Evolutionary conservation across 371 early-diverging fungal species (phyloP).

Genomic region (Conidiobolus incongruus): DNA sequence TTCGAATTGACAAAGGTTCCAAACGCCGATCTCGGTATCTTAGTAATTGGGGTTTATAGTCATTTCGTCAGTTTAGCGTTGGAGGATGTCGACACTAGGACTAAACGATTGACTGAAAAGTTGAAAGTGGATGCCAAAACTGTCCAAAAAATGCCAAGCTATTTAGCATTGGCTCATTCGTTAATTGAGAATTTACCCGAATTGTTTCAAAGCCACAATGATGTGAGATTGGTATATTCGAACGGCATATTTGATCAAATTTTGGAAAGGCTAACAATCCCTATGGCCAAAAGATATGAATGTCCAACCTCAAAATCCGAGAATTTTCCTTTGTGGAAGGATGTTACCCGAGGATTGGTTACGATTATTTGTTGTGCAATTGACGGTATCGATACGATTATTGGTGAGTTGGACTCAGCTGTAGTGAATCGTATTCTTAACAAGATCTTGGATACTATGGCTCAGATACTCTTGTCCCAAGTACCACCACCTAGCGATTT

Average conservation of each 20-base stretch:
- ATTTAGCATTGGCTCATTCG: neutral
- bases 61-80: neutral
- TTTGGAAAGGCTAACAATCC: too few species aligned
- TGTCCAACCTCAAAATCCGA: too few species aligned
- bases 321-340: neutral
- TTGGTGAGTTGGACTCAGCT: neutral
- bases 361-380: neutral
- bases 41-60: neutral
- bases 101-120: neutral
- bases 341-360: neutral
- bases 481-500: slow-evolving; percentile 28
- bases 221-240: neutral
- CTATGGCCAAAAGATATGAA: too few species aligned
- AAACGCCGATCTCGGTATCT: slow-evolving; percentile 23
- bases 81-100: neutral
- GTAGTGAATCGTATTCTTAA: neutral
- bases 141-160: neutral
- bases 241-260: neutral
- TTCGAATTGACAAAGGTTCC: too few species aligned
- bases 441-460: too few species aligned
- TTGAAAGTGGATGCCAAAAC: neutral
- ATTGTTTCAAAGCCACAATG: neutral
- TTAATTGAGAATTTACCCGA: neutral
- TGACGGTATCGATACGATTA: neutral
- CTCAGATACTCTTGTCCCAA: too few species aligned